Conservation (phyloP, 345 rosid species). For the Balakata baccata region DNA sequence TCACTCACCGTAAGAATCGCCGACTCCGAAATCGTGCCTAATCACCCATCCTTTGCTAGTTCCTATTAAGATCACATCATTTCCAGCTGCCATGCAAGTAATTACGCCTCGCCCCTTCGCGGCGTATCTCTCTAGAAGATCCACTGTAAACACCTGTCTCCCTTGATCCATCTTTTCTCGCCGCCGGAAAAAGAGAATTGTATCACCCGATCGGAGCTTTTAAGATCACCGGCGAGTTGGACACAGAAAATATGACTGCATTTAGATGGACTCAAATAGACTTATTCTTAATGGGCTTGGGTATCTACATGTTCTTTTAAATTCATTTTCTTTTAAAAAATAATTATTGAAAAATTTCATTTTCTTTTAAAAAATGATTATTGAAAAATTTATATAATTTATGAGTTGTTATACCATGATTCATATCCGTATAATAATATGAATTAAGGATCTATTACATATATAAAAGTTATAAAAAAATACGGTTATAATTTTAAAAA, state of each 20-base stretch:
- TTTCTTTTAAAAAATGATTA: no score
- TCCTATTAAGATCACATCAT: constrained; percentile 84
- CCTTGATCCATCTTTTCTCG: constrained; percentile 56
- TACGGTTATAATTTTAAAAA: no score
- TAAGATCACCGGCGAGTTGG: background rate
- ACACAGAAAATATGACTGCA: background rate
- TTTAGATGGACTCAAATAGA: no score
- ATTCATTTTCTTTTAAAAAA: no score
- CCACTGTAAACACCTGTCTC: constrained; percentile 80
- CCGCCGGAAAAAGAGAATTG: background rate
- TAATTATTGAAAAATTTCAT: no score
- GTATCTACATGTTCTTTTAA: no score
- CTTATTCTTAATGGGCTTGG: no score
- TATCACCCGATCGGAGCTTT: background rate
- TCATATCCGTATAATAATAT: no score
- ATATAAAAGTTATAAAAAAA: no score
- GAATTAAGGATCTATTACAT: no score
- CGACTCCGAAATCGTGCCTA: constrained; percentile 82
- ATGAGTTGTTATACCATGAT: no score
- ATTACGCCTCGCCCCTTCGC: constrained; percentile 83
- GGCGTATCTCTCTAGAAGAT: constrained; percentile 83
- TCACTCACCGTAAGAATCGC: constrained; percentile 61
- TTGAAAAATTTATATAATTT: no score
- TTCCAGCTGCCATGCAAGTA: constrained; percentile 97
- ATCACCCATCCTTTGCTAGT: constrained; percentile 96